A percentile compares a stretch with the other conserved stretches of the same genome.
These are phyloP conservation scores for Centaurea solstitialis DNA, from an alignment of 129 eudicot genomes.

Conservation along the genomic window DNA sequence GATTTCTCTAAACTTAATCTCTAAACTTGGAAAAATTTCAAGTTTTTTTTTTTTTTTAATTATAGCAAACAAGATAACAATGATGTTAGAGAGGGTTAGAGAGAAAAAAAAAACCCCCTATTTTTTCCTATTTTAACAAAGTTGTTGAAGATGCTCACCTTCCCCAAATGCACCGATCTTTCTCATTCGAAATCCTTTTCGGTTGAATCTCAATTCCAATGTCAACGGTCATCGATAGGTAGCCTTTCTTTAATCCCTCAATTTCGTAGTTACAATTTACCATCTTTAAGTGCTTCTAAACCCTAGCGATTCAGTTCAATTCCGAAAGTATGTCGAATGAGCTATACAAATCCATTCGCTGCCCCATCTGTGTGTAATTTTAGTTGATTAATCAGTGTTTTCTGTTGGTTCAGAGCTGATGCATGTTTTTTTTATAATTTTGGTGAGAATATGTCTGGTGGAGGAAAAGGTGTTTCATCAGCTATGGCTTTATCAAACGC, in stretches of 20 bases:
- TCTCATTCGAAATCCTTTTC: neutral
- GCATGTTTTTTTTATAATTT: too few relatives aligned
- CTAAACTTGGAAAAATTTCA: too few relatives aligned
- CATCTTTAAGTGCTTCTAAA: slow-evolving; percentile 21
- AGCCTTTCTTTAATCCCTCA: slow-evolving; percentile 32
- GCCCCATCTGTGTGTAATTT: neutral
- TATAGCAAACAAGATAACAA: too few relatives aligned
- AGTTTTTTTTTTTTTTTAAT: too few relatives aligned
- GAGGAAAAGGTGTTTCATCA: too few relatives aligned
- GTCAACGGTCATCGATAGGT: slow-evolving; percentile 23
- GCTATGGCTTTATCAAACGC: too few relatives aligned
- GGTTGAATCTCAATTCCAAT: slow-evolving; percentile 11
- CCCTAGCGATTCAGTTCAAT: slow-evolving; percentile 19
- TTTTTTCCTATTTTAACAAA: too few relatives aligned
- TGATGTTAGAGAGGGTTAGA: too few relatives aligned
- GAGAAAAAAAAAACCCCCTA: too few relatives aligned
- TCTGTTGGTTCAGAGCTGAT: neutral
- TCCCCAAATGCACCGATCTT: slow-evolving; percentile 16
- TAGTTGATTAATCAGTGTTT: neutral
- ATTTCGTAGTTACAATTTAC: slow-evolving; percentile 4
- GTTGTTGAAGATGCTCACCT: too few relatives aligned
- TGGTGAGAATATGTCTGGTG: too few relatives aligned
- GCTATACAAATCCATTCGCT: neutral
- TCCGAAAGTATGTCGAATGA: slow-evolving; percentile 19
- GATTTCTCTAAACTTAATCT: too few relatives aligned